These are phyloP conservation scores for Aspergillus sp. DNA, from an alignment of 2,329 filamentous ascomycete genomes.

Conservation along the genomic window DNA sequence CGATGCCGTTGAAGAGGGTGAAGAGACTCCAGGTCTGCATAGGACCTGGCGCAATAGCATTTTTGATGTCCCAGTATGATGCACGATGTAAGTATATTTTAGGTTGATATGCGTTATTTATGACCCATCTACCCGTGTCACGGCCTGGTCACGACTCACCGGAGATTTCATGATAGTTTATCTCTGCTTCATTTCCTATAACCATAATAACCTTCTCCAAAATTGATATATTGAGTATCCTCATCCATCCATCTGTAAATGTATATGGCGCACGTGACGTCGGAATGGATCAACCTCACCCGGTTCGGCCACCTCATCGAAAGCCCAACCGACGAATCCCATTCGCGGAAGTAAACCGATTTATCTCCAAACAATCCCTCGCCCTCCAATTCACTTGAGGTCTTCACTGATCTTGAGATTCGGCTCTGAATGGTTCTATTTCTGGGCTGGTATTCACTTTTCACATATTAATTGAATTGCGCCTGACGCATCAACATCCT, in stretches of 20 bases:
- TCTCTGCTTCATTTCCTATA: neutral
- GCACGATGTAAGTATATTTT: neutral
- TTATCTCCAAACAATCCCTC: slow-evolving; percentile 6
- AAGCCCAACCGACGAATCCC: slow-evolving; percentile 10
- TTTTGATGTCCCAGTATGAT: slow-evolving; percentile 56
- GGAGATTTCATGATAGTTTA: neutral
- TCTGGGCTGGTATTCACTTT: neutral
- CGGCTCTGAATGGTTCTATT: neutral
- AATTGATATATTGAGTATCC: neutral
- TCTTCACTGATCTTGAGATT: slow-evolving; percentile 21
- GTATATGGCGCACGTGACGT: slow-evolving; percentile 13
- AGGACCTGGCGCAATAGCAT: slow-evolving; percentile 77
- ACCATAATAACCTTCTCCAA: neutral
- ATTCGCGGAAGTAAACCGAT: slow-evolving; percentile 5
- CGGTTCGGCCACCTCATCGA: slow-evolving; percentile 26
- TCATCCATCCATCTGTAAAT: neutral
- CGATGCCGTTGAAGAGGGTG: slow-evolving; percentile 70
- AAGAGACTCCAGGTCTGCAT: slow-evolving; percentile 55
- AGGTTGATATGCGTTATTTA: neutral
- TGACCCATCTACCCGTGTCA: neutral
- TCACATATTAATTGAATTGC: neutral
- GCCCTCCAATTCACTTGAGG: slow-evolving; percentile 12
- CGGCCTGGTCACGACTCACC: too few relatives aligned
- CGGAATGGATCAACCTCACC: slow-evolving; percentile 15
- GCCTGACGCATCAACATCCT: neutral